Conservation (phyloP, 1,139 yeast species). For the Lodderomyces theae region DNA sequence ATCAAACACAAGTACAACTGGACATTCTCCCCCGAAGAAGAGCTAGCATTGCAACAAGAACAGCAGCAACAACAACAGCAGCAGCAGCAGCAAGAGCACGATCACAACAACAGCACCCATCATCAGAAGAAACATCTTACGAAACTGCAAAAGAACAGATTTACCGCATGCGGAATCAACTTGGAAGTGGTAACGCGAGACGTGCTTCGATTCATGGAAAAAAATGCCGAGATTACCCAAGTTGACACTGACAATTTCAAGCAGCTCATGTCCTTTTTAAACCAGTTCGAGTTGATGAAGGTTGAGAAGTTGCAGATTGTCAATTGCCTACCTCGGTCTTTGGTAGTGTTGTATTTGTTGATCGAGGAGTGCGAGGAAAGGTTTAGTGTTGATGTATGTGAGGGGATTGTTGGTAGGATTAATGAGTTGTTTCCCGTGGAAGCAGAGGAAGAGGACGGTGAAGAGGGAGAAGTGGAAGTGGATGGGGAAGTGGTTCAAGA, state of each 20-base stretch:
- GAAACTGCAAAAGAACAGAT: constrained; percentile 39
- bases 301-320: constrained; percentile 83
- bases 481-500: constrained; percentile 16
- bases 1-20: constrained; percentile 49
- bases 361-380: constrained; percentile 92
- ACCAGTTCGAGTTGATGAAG: constrained; percentile 63
- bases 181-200: constrained; percentile 73
- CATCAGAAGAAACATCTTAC: too few species aligned
- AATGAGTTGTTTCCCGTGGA: constrained; percentile 47
- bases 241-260: constrained; percentile 43
- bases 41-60: constrained; percentile 18
- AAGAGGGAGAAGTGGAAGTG: constrained; percentile 15
- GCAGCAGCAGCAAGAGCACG: constrained; percentile 16
- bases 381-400: constrained; percentile 61
- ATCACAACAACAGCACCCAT: too few species aligned
- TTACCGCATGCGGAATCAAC: constrained; percentile 45
- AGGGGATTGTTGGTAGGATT: constrained; percentile 51
- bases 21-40: constrained; percentile 41
- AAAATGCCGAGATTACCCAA: constrained; percentile 30
- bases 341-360: constrained; percentile 74
- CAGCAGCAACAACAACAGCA: constrained; percentile 22
- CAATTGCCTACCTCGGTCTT: constrained; percentile 72
- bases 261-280: constrained; percentile 50
- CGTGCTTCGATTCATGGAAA: constrained; percentile 46
- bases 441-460: constrained; percentile 35